Conservation (phyloP, 306 rosid species). For the Parietaria judaica region DNA sequence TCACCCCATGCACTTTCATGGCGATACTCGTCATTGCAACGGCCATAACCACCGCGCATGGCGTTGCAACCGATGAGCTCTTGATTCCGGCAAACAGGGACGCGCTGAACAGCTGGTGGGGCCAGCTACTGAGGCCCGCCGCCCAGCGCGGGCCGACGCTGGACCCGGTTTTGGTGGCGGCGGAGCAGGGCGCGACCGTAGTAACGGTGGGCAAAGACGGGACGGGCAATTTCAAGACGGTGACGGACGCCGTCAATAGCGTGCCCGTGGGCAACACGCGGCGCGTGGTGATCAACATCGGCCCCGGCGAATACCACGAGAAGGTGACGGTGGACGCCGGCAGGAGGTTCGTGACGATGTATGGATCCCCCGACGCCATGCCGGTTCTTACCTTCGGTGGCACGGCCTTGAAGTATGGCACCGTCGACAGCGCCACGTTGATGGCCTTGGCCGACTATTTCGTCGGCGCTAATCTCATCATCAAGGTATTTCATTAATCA, state of each 20-base stretch:
- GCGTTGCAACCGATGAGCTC: conserved; percentile 1
- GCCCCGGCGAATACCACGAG: conserved; percentile 45
- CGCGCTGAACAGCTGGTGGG: conserved; percentile 33
- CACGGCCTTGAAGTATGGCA: conserved; percentile 35
- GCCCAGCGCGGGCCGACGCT: conserved; percentile 7
- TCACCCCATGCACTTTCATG: neutral
- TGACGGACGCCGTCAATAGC: conserved; percentile 43
- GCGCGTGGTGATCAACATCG: conserved; percentile 43
- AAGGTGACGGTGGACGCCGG: conserved; percentile 33
- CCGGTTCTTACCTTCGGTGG: conserved; percentile 39
- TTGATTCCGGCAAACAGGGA: conserved; percentile 20
- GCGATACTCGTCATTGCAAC: conserved; percentile 1
- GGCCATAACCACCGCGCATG: conserved; percentile 9
- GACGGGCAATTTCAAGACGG: conserved; percentile 38
- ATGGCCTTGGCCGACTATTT: conserved; percentile 30
- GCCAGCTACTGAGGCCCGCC: conserved; percentile 14
- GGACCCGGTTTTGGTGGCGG: conserved; percentile 29
- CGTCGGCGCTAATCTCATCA: conserved; percentile 27
- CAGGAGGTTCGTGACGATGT: conserved; percentile 43
- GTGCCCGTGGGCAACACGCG: conserved; percentile 35
- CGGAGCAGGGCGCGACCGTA: conserved; percentile 27
- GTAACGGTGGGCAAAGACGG: conserved; percentile 40
- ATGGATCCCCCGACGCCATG: conserved; percentile 25
- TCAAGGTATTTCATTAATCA: conserved; percentile 17
- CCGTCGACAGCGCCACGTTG: conserved; percentile 45